These are phyloP conservation scores for Gynostemma pentaphyllum DNA, from an alignment of 306 rosid species.

Conservation along the genomic window DNA sequence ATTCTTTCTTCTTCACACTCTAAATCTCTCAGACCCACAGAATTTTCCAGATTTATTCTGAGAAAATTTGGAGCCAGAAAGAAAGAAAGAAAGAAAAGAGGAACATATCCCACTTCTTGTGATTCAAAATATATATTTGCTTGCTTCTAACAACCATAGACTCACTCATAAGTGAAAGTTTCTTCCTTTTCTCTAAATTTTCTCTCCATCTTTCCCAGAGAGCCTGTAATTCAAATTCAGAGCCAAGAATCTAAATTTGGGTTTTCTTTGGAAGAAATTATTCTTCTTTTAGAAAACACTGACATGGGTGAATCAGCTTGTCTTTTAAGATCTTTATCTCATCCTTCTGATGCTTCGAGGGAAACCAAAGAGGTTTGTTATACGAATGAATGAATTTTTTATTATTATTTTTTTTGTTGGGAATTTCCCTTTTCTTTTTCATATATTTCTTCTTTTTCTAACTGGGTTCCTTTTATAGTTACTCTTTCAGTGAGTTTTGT, in stretches of 20 bases:
- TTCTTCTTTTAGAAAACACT: background rate
- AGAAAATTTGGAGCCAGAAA: background rate
- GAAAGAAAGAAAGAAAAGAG: no score
- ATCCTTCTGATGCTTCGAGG: conserved; percentile 32
- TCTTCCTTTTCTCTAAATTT: background rate
- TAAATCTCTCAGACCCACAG: background rate
- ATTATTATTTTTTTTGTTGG: no score
- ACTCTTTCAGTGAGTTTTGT: background rate
- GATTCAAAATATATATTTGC: background rate
- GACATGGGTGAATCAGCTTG: conserved; percentile 49
- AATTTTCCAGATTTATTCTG: background rate
- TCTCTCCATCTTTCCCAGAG: no score
- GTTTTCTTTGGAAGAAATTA: background rate
- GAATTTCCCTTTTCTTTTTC: no score
- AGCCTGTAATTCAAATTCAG: background rate
- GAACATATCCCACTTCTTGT: background rate
- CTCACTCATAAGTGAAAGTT: background rate
- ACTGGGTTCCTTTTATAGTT: background rate
- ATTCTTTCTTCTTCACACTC: no score
- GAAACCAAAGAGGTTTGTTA: conserved; percentile 38
- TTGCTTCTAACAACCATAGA: no score
- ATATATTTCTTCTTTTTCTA: background rate
- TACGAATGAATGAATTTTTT: background rate
- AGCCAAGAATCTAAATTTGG: background rate
- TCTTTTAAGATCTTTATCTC: conserved; percentile 51